Conservation (phyloP, 2,329 filamentous ascomycete species). For the Alternaria gansuensis region DNA sequence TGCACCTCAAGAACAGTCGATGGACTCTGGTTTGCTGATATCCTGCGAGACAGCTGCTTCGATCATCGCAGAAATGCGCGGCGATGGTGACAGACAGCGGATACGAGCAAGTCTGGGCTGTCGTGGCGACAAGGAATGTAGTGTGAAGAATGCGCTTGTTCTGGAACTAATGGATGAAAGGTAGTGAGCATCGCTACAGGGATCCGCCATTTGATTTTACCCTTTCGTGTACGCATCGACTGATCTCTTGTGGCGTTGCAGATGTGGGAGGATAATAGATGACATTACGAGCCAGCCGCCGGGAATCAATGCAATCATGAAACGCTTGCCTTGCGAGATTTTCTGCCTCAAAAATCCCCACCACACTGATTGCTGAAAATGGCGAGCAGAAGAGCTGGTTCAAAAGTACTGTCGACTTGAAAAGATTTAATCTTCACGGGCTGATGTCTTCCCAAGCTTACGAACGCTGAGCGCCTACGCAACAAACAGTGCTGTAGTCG, state of each 20-base stretch:
- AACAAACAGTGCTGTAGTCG: neutral
- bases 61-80: conserved; percentile 43
- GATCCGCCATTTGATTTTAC: neutral
- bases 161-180: conserved; percentile 39
- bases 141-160: conserved; percentile 37
- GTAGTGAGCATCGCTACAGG: neutral
- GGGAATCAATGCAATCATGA: too few relatives aligned
- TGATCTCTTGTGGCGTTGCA: too few relatives aligned
- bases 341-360: too few relatives aligned
- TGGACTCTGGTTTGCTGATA: conserved; percentile 28
- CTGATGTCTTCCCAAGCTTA: neutral
- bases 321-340: too few relatives aligned
- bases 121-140: conserved; percentile 27
- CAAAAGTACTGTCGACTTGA: neutral
- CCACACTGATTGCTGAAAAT: neutral
- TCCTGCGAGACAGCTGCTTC: conserved; percentile 42
- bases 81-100: conserved; percentile 31
- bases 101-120: conserved; percentile 36
- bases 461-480: neutral
- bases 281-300: neutral
- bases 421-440: too few relatives aligned
- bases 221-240: neutral
- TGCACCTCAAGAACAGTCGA: neutral
- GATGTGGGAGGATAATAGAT: neutral
- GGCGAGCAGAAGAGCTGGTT: neutral